These are phyloP conservation scores for Nicotiana undulata DNA, from an alignment of 257 asterid genomes.

Conservation along the genomic window DNA sequence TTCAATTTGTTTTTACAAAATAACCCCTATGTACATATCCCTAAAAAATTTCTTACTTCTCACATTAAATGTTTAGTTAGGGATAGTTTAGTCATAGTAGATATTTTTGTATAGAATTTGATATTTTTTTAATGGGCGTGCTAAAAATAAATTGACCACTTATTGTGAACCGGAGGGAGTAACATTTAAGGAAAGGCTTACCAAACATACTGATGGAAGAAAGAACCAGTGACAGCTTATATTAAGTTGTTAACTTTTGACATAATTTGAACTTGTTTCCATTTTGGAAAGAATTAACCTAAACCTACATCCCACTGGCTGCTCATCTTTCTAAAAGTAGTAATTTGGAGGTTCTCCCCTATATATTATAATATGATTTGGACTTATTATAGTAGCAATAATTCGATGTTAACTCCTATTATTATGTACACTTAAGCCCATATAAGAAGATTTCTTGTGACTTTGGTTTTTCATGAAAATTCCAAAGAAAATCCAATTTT, in stretches of 20 bases:
- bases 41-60: too few species aligned
- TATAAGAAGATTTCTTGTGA: constrained; percentile 40
- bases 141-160: too few species aligned
- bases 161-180: too few species aligned
- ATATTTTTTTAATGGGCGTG: too few species aligned
- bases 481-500: constrained; percentile 22
- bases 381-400: constrained; percentile 26
- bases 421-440: constrained; percentile 29
- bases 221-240: background rate
- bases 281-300: constrained; percentile 2
- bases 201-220: too few species aligned
- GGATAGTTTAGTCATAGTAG: too few species aligned
- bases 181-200: too few species aligned
- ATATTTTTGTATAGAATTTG: too few species aligned
- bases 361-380: constrained; percentile 17
- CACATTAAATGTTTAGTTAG: too few species aligned
- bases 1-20: too few species aligned
- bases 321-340: constrained; percentile 26
- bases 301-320: background rate
- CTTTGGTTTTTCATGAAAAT: constrained; percentile 32
- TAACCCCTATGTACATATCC: too few species aligned
- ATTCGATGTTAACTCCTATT: background rate
- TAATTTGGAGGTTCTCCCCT: constrained; percentile 35
- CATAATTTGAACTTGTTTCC: constrained; percentile 10
- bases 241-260: background rate